phyloP scores from a whole-genome alignment of 768 basidiomycete genomes.

The Boletales sp. region DNA sequence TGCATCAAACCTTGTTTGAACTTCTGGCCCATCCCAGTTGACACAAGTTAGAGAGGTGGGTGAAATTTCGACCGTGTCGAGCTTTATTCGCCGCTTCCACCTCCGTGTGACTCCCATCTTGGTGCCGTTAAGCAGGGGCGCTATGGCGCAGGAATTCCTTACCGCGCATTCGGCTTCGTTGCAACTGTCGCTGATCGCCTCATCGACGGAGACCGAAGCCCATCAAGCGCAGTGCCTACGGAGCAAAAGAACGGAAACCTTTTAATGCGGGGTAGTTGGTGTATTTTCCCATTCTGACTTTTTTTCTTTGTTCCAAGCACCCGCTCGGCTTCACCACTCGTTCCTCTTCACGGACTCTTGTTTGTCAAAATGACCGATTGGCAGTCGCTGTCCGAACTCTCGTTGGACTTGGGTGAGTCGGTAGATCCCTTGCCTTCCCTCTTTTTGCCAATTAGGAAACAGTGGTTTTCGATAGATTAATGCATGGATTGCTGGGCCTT shows the following conservation, averaged over 20 bases:
- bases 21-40: no score
- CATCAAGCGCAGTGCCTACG: not conserved
- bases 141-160: not conserved
- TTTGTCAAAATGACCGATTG: constrained; percentile 36
- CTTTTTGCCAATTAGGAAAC: not conserved
- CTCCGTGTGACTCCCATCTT: constrained; percentile 9
- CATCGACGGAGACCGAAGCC: constrained; percentile 15
- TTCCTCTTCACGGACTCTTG: not conserved
- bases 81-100: constrained; percentile 1
- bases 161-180: constrained; percentile 18
- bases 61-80: not conserved
- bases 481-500: constrained; percentile 43
- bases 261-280: constrained; percentile 8
- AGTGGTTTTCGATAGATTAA: constrained; percentile 39
- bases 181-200: not conserved
- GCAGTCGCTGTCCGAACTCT: constrained; percentile 37
- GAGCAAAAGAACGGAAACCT: constrained; percentile 2
- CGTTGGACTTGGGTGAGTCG: constrained; percentile 34
- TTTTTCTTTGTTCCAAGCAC: not conserved
- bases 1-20: no score
- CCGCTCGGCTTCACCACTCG: not conserved
- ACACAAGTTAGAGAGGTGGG: not conserved
- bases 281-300: not conserved
- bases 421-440: not conserved
- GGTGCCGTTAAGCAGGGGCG: constrained; percentile 12